These are phyloP conservation scores for Amphichorda felina DNA, from an alignment of 2,329 filamentous ascomycete species.

Conservation along the genomic window DNA sequence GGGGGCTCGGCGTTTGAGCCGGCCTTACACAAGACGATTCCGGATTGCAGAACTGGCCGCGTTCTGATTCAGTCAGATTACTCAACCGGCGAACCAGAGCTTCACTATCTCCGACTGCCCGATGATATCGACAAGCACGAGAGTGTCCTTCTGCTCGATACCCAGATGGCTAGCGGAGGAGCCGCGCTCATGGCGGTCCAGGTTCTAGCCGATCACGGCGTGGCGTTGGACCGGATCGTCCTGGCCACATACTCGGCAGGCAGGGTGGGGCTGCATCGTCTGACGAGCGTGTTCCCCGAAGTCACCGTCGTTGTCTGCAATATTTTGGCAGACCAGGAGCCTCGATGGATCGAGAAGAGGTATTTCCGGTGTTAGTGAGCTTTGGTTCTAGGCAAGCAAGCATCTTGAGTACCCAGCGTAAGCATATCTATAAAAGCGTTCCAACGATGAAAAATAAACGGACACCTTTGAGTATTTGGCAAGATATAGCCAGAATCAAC, in stretches of 20 bases:
- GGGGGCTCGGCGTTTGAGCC: slow-evolving; percentile 84
- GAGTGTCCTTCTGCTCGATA: slow-evolving; percentile 76
- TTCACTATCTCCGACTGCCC: slow-evolving; percentile 80
- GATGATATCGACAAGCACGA: slow-evolving; percentile 62
- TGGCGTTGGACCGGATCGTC: slow-evolving; percentile 72
- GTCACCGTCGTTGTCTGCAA: slow-evolving; percentile 79
- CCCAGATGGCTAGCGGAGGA: slow-evolving; percentile 90
- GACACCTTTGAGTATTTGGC: no score
- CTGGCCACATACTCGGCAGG: slow-evolving; percentile 90
- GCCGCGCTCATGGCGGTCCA: slow-evolving; percentile 85
- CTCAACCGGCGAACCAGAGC: slow-evolving; percentile 77
- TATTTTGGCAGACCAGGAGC: slow-evolving; percentile 70
- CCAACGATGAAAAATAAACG: no score
- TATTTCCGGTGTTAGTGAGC: slow-evolving; percentile 69
- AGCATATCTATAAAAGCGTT: background rate
- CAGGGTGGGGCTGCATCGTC: slow-evolving; percentile 66
- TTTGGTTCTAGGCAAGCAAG: slow-evolving; percentile 3
- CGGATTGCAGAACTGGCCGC: slow-evolving; percentile 81
- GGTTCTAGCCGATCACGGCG: slow-evolving; percentile 90
- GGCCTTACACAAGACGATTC: slow-evolving; percentile 79
- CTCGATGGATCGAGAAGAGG: slow-evolving; percentile 78
- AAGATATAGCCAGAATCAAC: no score
- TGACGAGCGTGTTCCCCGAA: slow-evolving; percentile 80
- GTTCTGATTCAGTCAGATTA: slow-evolving; percentile 84
- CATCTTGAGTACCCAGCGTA: background rate